Conservation (phyloP, 2,329 filamentous ascomycete species). For the Huntiella decipiens region DNA sequence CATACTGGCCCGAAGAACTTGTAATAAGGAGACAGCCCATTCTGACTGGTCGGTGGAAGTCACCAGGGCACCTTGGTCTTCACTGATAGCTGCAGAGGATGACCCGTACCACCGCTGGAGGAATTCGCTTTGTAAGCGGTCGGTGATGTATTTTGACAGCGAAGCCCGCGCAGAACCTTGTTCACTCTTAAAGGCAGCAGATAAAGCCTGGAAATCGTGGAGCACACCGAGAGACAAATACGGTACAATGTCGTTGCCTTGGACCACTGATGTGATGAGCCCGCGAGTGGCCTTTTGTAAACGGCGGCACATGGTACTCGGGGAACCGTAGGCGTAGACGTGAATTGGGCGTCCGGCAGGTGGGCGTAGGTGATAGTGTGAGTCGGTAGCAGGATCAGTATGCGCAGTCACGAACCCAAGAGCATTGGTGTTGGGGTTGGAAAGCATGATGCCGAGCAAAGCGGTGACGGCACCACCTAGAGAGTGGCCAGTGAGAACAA, state of each 20-base stretch:
- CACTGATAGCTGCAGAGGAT: constrained; percentile 16
- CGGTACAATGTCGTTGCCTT: constrained; percentile 56
- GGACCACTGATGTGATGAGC: constrained; percentile 55
- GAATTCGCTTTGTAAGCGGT: constrained; percentile 41
- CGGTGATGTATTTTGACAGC: constrained; percentile 47
- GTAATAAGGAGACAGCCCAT: constrained; percentile 51
- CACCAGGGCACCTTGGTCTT: constrained; percentile 20
- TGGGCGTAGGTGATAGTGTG: constrained; percentile 15
- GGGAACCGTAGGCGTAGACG: constrained; percentile 62
- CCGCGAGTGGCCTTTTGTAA: constrained; percentile 52
- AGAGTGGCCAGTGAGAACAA: constrained; percentile 51
- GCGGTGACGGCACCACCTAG: constrained; percentile 52
- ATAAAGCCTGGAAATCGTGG: constrained; percentile 55
- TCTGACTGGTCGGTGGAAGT: constrained; percentile 29
- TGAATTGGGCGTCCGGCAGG: constrained; percentile 54
- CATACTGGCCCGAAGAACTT: constrained; percentile 48
- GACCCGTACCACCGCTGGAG: constrained; percentile 40
- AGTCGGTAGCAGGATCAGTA: constrained; percentile 16
- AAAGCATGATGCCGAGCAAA: constrained; percentile 50
- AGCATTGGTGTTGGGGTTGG: constrained; percentile 33
- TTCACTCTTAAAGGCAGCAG: constrained; percentile 55
- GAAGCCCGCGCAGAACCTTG: constrained; percentile 47
- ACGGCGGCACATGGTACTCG: constrained; percentile 50
- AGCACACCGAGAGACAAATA: constrained; percentile 54
- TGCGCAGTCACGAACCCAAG: constrained; percentile 44